A percentile compares a stretch with the other conserved stretches of the same genome.
Evolutionary conservation across 352 stramenopile species (phyloP).

Genomic region (Phytophthora podocarpi): DNA sequence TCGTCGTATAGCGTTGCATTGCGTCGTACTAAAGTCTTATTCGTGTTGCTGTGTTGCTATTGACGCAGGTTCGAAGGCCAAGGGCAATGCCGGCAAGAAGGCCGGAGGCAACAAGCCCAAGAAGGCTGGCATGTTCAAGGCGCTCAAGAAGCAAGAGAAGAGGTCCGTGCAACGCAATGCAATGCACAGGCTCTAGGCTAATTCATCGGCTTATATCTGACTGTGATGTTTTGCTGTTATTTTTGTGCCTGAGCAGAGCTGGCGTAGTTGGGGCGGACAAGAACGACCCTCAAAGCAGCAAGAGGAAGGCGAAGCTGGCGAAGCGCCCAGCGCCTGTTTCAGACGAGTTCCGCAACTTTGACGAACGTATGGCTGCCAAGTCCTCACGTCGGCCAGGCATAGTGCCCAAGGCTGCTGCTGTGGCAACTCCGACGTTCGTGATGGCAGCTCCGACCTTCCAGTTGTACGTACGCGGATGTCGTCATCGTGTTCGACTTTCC

Average conservation of each 20-base stretch:
- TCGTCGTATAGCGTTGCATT: not conserved
- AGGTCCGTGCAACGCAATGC: conserved; percentile 28
- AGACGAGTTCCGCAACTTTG: conserved; percentile 78
- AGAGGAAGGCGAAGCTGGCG: conserved; percentile 26
- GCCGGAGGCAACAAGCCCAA: conserved; percentile 50
- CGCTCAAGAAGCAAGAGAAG: conserved; percentile 70
- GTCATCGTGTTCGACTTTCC: too few species aligned
- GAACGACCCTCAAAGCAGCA: conserved; percentile 36
- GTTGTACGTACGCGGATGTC: conserved; percentile 61
- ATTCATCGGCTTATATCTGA: not conserved
- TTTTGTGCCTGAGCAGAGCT: conserved; percentile 29
- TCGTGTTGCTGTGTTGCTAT: not conserved
- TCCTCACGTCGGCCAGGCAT: conserved; percentile 30
- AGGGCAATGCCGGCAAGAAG: conserved; percentile 50
- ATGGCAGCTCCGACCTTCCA: conserved; percentile 72
- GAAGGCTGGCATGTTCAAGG: conserved; percentile 69
- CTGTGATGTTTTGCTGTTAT: not conserved
- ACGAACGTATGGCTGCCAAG: conserved; percentile 71
- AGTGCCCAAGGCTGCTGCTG: conserved; percentile 28
- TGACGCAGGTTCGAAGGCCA: conserved; percentile 19
- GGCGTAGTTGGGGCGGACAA: conserved; percentile 45
- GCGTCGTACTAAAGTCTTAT: not conserved
- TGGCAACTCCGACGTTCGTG: conserved; percentile 63
- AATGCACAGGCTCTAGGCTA: too few species aligned
- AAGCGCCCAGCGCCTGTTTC: conserved; percentile 46